phyloP scores from a whole-genome alignment of 768 basidiomycete genomes.

The Clitopilus passeckerianus region DNA sequence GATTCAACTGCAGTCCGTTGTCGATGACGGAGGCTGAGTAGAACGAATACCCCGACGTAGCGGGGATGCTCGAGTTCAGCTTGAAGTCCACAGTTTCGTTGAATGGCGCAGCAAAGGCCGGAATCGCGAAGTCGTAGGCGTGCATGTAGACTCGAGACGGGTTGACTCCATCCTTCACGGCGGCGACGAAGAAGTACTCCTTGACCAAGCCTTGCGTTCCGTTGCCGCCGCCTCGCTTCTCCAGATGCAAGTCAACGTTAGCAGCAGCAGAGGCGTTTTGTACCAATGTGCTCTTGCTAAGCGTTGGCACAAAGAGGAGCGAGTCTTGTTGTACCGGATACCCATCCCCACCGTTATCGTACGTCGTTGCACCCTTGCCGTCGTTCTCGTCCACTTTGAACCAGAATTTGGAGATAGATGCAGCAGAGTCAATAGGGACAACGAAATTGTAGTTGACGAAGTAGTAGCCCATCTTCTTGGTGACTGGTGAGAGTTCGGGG shows the following conservation, averaged over 20 bases:
- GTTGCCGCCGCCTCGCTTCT: slow-evolving; percentile 19
- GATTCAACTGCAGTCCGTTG: slow-evolving; percentile 21
- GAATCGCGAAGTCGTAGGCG: slow-evolving; percentile 18
- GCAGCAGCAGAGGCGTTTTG: slow-evolving; percentile 6
- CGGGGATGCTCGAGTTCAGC: slow-evolving; percentile 14
- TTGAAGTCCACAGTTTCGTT: slow-evolving; percentile 22
- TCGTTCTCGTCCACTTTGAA: slow-evolving; percentile 42
- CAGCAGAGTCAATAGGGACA: slow-evolving; percentile 31
- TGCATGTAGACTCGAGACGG: slow-evolving; percentile 23
- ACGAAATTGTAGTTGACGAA: slow-evolving; percentile 39
- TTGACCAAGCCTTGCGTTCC: slow-evolving; percentile 18
- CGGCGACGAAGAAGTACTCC: slow-evolving; percentile 19
- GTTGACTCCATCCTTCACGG: slow-evolving; percentile 20
- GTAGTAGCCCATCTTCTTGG: slow-evolving; percentile 25
- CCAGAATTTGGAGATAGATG: slow-evolving; percentile 45
- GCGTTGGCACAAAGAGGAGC: slow-evolving; percentile 35
- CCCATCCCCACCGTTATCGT: slow-evolving; percentile 37
- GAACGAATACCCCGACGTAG: slow-evolving; percentile 23
- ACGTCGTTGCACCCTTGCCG: slow-evolving; percentile 27
- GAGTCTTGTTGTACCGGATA: slow-evolving; percentile 38
- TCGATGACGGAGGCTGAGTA: slow-evolving; percentile 21
- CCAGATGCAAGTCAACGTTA: background rate
- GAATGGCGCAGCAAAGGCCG: slow-evolving; percentile 15
- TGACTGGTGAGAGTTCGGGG: slow-evolving; percentile 30
- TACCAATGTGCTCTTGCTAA: slow-evolving; percentile 23